These are phyloP conservation scores for Solanum tacnaense DNA, from an alignment of 257 asterid species.

Conservation along the genomic window DNA sequence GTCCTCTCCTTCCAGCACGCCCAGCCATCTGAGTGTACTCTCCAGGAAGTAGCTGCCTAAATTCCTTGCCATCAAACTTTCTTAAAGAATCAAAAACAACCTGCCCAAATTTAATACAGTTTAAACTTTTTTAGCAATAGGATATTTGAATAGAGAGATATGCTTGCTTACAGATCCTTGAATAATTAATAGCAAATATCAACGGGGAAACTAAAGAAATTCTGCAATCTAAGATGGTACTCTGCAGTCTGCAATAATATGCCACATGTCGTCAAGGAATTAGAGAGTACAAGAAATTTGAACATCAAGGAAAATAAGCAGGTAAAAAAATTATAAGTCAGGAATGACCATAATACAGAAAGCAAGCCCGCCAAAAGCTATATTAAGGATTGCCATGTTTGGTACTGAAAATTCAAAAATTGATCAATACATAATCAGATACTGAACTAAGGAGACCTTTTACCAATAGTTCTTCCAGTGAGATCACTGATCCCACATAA, in stretches of 20 bases:
- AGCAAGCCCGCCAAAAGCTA: background rate
- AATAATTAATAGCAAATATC: background rate
- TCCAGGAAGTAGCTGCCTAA: conserved; percentile 88
- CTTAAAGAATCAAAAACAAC: conserved; percentile 88
- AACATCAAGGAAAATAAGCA: background rate
- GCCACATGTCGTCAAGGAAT: background rate
- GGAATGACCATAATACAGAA: background rate
- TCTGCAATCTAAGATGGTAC: background rate
- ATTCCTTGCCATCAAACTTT: conserved; percentile 93
- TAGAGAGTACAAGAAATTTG: background rate
- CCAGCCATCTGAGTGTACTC: conserved; percentile 99
- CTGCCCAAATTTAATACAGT: conserved; percentile 31
- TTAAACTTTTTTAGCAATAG: background rate
- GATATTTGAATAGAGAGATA: background rate
- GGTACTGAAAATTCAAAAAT: background rate
- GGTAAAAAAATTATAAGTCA: background rate
- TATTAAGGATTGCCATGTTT: background rate
- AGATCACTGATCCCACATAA: background rate
- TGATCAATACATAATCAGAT: background rate
- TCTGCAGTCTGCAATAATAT: background rate
- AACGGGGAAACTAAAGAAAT: background rate
- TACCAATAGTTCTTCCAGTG: background rate
- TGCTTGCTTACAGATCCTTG: background rate
- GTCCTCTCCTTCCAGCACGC: conserved; percentile 99
- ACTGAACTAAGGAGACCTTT: background rate